Conservation (phyloP, 345 rosid genomes). For the Citrus mangshanensis region DNA sequence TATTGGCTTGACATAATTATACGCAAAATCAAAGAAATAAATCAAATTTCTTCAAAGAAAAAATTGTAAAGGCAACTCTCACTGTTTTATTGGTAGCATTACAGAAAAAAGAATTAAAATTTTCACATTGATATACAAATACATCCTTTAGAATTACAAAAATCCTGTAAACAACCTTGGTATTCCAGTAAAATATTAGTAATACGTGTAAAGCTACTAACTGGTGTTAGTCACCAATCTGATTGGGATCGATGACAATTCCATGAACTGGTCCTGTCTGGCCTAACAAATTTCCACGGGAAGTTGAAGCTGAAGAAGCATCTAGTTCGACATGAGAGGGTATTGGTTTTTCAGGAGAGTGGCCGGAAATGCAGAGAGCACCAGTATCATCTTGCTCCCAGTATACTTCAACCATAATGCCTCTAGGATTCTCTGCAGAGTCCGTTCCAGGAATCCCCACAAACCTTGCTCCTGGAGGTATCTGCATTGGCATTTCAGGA, state of each 20-base stretch:
- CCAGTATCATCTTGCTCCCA: slow-evolving; percentile 91
- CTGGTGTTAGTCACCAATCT: slow-evolving; percentile 8
- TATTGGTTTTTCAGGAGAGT: slow-evolving; percentile 64
- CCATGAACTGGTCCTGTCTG: slow-evolving; percentile 46
- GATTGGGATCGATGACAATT: slow-evolving; percentile 53
- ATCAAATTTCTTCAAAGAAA: too few relatives aligned
- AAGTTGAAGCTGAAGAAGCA: slow-evolving; percentile 26
- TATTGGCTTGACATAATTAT: too few relatives aligned
- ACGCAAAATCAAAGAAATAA: too few relatives aligned
- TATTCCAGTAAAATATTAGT: not conserved
- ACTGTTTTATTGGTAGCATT: not conserved
- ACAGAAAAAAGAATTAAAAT: not conserved
- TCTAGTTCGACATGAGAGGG: slow-evolving; percentile 40
- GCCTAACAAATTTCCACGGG: slow-evolving; percentile 27
- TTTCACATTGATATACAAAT: not conserved
- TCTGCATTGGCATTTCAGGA: slow-evolving; percentile 36
- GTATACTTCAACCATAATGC: slow-evolving; percentile 85
- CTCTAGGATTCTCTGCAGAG: slow-evolving; percentile 56
- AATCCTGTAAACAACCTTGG: not conserved
- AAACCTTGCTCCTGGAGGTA: slow-evolving; percentile 79
- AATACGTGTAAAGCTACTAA: not conserved
- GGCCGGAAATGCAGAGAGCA: slow-evolving; percentile 78
- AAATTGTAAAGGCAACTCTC: too few relatives aligned
- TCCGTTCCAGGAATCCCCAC: slow-evolving; percentile 74
- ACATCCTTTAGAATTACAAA: not conserved